Evolutionary conservation across 371 early-diverging fungal species (phyloP).

Genomic region (Rhizomucor pusillus): DNA sequence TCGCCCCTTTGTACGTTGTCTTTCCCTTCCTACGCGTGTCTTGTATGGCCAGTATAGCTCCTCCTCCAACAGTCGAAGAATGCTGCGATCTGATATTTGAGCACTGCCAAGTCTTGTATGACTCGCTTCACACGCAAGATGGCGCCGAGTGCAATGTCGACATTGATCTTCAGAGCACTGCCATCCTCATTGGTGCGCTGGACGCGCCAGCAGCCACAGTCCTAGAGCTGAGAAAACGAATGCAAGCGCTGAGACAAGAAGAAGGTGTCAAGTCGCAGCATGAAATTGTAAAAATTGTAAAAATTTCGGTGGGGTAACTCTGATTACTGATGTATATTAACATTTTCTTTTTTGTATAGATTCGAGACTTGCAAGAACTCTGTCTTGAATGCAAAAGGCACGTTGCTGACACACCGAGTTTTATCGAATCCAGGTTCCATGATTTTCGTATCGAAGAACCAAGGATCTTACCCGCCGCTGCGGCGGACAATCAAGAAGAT

Average conservation of each 20-base stretch:
- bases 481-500: neutral
- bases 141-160: constrained; percentile 6
- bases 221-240: constrained; percentile 3
- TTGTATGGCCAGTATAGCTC: constrained; percentile 1
- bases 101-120: constrained; percentile 9
- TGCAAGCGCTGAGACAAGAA: constrained; percentile 10
- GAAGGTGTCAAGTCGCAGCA: neutral
- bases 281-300: neutral
- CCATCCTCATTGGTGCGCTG: constrained; percentile 17
- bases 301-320: neutral
- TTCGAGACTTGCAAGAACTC: constrained; percentile 10
- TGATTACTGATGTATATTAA: too few relatives aligned
- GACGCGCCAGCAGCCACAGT: constrained; percentile 12
- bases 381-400: constrained; percentile 12
- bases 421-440: constrained; percentile 2
- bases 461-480: constrained; percentile 8
- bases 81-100: constrained; percentile 21
- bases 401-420: constrained; percentile 7
- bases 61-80: constrained; percentile 20
- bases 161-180: constrained; percentile 16
- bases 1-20: neutral
- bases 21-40: constrained; percentile 2
- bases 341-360: too few relatives aligned
- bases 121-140: constrained; percentile 1
- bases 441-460: constrained; percentile 8